Conservation (phyloP, 345 rosid species). For the Boechera retrofracta region DNA sequence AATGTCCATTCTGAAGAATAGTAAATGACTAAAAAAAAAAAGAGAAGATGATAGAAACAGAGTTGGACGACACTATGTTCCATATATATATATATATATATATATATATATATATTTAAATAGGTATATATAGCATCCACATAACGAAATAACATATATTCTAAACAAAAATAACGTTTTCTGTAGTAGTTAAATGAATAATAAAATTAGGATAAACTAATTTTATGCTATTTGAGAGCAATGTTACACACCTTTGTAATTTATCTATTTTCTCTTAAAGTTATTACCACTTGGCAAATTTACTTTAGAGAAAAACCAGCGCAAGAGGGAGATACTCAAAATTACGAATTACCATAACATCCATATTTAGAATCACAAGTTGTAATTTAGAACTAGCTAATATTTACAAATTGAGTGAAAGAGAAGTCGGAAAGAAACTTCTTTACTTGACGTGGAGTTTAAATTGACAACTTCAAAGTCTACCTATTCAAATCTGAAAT, state of each 20-base stretch:
- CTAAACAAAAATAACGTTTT: too few species aligned
- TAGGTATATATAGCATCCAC: too few species aligned
- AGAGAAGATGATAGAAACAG: too few species aligned
- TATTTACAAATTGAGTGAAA: constrained; percentile 1
- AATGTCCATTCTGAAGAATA: too few species aligned
- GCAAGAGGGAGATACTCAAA: constrained; percentile 3
- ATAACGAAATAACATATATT: too few species aligned
- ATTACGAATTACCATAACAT: constrained; percentile 1
- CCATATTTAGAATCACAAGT: neutral
- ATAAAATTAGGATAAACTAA: too few species aligned
- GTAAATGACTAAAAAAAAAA: too few species aligned
- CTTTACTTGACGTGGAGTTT: neutral
- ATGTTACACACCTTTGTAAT: neutral
- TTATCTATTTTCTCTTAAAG: neutral
- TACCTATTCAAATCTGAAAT: neutral
- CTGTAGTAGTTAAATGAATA: too few species aligned
- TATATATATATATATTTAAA: too few species aligned
- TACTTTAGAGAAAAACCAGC: neutral
- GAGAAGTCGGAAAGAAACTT: neutral
- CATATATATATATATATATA: too few species aligned
- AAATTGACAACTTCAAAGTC: constrained; percentile 16
- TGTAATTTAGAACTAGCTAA: neutral
- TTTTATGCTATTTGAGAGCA: neutral
- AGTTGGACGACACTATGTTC: too few species aligned
- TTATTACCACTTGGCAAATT: neutral